Percentiles rank a stretch among this genome's conserved stretches.
Conservation (phyloP, 805 yeast genomes). For the Citeromyces matritensis region DNA sequence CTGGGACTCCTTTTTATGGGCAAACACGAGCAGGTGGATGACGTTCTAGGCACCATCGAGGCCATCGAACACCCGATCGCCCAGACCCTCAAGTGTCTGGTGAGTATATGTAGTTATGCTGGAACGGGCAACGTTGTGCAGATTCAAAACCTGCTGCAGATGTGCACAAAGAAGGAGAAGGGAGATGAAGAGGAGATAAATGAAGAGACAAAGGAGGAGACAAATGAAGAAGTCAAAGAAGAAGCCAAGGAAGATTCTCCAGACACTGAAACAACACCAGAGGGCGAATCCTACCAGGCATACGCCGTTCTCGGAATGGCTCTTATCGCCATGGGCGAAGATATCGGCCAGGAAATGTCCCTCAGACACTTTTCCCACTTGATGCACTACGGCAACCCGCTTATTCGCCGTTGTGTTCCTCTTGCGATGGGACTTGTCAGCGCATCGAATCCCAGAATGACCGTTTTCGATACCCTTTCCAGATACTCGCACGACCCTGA, state of each 20-base stretch:
- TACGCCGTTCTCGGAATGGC: slow-evolving; percentile 94
- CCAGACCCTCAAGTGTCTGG: slow-evolving; percentile 75
- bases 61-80: slow-evolving; percentile 94
- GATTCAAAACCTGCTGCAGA: slow-evolving; percentile 80
- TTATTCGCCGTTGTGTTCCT: slow-evolving; percentile 89
- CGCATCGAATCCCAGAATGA: slow-evolving; percentile 90
- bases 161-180: slow-evolving; percentile 61
- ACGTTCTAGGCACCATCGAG: slow-evolving; percentile 82
- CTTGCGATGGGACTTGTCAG: slow-evolving; percentile 95
- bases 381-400: slow-evolving; percentile 93
- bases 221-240: slow-evolving; percentile 6
- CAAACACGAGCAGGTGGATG: slow-evolving; percentile 86
- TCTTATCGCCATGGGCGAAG: slow-evolving; percentile 92
- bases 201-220: slow-evolving; percentile 30
- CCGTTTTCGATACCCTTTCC: slow-evolving; percentile 90
- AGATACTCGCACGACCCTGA: slow-evolving; percentile 95
- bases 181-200: slow-evolving; percentile 45
- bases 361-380: slow-evolving; percentile 93
- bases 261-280: slow-evolving; percentile 17
- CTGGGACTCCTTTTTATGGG: slow-evolving; percentile 87
- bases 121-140: slow-evolving; percentile 96
- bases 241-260: slow-evolving; percentile 16
- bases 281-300: slow-evolving; percentile 55
- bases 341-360: slow-evolving; percentile 94
- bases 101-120: slow-evolving; percentile 87